A percentile compares a stretch with the other conserved stretches of the same genome.
These are phyloP conservation scores for Coemansia erecta DNA, from an alignment of 192 early-diverging fungal genomes.

Conservation along the genomic window DNA sequence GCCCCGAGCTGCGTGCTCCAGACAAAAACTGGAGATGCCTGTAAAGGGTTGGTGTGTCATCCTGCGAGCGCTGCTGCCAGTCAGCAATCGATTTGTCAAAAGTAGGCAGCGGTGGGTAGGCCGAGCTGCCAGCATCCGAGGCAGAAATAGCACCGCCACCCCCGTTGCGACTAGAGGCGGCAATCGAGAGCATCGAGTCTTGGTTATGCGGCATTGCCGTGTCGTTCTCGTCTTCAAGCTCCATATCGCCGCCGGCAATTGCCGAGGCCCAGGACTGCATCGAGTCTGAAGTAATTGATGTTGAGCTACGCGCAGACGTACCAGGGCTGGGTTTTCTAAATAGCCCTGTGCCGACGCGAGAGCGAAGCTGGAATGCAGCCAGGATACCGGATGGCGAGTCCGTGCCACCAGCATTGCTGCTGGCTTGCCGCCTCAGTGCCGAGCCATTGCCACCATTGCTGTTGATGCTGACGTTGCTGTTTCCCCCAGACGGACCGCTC, in stretches of 20 bases:
- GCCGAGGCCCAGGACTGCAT: slow-evolving; percentile 40
- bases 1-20: slow-evolving; percentile 1
- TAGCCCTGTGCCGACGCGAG: slow-evolving; percentile 23
- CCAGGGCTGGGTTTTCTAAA: slow-evolving; percentile 23
- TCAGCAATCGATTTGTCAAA: slow-evolving; percentile 38
- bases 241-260: slow-evolving; percentile 24
- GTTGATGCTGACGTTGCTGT: neutral
- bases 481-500: neutral
- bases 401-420: neutral
- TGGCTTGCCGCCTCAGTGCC: slow-evolving; percentile 12
- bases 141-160: neutral
- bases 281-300: slow-evolving; percentile 32
- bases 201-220: slow-evolving; percentile 6
- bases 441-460: slow-evolving; percentile 10
- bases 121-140: neutral
- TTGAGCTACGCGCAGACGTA: slow-evolving; percentile 43
- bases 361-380: slow-evolving; percentile 28
- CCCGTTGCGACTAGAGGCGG: neutral
- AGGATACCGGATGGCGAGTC: slow-evolving; percentile 32
- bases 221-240: slow-evolving; percentile 13
- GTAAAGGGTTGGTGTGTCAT: slow-evolving; percentile 14
- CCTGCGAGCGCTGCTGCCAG: slow-evolving; percentile 33
- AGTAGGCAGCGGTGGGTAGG: slow-evolving; percentile 1
- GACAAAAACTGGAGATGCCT: slow-evolving; percentile 19
- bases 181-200: slow-evolving; percentile 9